Percentiles rank a stretch among this genome's conserved stretches.
phyloP scores from a whole-genome alignment of 2,329 filamentous ascomycete genomes.

The Fusarium verrucosum region DNA sequence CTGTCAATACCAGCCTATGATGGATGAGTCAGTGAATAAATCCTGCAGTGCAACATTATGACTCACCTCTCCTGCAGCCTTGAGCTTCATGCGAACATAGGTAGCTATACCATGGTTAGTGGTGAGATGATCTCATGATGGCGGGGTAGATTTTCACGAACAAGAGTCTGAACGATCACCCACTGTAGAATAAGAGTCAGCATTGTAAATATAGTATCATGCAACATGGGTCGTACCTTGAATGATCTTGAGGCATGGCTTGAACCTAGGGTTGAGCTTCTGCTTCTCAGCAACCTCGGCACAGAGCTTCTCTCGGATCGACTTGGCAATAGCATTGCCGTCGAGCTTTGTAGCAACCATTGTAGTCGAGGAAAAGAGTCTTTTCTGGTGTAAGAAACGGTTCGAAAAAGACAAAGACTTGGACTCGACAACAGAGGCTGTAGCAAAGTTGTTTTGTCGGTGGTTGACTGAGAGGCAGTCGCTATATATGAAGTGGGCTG shows the following conservation, averaged over 20 bases:
- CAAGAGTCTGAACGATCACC: constrained; percentile 92
- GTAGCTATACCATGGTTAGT: constrained; percentile 67
- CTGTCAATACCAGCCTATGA: constrained; percentile 85
- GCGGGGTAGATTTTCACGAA: constrained; percentile 52
- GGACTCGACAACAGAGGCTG: constrained; percentile 25
- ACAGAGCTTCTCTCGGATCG: constrained; percentile 84
- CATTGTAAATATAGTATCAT: constrained; percentile 9
- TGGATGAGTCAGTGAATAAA: not conserved
- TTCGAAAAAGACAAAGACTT: constrained; percentile 16
- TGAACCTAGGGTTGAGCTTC: constrained; percentile 83
- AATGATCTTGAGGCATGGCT: constrained; percentile 91
- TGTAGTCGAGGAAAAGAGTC: constrained; percentile 60
- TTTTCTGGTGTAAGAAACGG: constrained; percentile 30
- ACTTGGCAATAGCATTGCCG: constrained; percentile 93
- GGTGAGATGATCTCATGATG: constrained; percentile 29
- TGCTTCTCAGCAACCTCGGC: constrained; percentile 84
- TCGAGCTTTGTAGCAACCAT: constrained; percentile 95
- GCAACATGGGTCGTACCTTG: constrained; percentile 70
- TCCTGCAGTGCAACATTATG: not conserved
- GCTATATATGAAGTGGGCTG: constrained; percentile 36
- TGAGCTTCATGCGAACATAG: constrained; percentile 99
- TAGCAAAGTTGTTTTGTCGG: constrained; percentile 25
- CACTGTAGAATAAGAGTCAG: constrained; percentile 63
- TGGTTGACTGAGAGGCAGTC: constrained; percentile 26
- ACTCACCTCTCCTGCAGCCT: constrained; percentile 88